These are phyloP conservation scores for Raffaelea ambrosiae DNA, from an alignment of 2,329 filamentous ascomycete species.

Conservation along the genomic window DNA sequence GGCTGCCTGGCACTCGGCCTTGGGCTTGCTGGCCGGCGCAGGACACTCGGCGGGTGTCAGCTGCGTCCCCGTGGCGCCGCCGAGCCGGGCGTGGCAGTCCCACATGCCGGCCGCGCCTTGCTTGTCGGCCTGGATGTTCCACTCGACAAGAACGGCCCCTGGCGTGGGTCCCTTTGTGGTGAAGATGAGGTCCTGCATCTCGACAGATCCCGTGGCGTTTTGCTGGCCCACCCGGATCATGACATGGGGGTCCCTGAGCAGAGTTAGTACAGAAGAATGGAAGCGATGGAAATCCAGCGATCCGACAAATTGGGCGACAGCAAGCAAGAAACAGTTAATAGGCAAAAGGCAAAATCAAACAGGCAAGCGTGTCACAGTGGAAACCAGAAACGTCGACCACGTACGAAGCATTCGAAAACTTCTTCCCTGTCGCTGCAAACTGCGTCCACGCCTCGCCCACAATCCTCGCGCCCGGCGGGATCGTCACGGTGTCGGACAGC, in stretches of 20 bases:
- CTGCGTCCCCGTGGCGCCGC: slow-evolving; percentile 56
- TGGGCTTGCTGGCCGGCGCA: slow-evolving; percentile 42
- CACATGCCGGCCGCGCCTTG: slow-evolving; percentile 57
- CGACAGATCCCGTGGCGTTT: slow-evolving; percentile 53
- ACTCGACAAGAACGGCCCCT: slow-evolving; percentile 62
- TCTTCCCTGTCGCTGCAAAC: slow-evolving; percentile 48
- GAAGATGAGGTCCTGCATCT: slow-evolving; percentile 61
- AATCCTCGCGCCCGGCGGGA: slow-evolving; percentile 55
- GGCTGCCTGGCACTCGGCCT: slow-evolving; percentile 24
- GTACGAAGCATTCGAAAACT: slow-evolving; percentile 35
- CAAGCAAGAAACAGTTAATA: too few species aligned
- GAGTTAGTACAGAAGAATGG: too few species aligned
- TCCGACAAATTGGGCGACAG: too few species aligned
- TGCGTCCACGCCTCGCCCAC: slow-evolving; percentile 64
- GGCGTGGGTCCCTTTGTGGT: slow-evolving; percentile 39
- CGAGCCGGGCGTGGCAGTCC: slow-evolving; percentile 64
- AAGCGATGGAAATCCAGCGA: too few species aligned
- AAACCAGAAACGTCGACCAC: too few species aligned
- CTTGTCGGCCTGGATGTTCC: slow-evolving; percentile 52
- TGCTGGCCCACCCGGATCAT: slow-evolving; percentile 55
- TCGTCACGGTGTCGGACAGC: slow-evolving; percentile 38
- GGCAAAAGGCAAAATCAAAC: too few species aligned
- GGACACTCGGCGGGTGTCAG: slow-evolving; percentile 54
- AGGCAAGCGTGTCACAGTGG: too few species aligned
- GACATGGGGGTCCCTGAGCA: slow-evolving; percentile 44